A percentile compares a stretch with the other conserved stretches of the same genome.
phyloP scores from a whole-genome alignment of 495 filamentous ascomycete genomes.

The Hypoxylon lienhwacheense region DNA sequence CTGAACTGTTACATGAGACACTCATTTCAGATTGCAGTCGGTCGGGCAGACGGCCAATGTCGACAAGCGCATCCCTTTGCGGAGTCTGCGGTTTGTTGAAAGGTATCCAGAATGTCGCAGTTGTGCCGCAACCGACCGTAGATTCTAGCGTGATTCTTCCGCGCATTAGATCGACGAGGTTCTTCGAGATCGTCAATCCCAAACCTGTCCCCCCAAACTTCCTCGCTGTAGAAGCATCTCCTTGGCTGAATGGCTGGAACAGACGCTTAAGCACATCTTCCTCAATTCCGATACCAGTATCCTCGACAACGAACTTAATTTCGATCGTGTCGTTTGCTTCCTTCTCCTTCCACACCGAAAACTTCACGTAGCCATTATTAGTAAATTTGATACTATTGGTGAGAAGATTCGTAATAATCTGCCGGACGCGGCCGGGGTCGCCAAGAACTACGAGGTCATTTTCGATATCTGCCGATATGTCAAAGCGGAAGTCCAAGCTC shows the following conservation, averaged over 20 bases:
- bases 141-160: constrained; percentile 70
- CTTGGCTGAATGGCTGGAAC: constrained; percentile 86
- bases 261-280: constrained; percentile 70
- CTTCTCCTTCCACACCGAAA: constrained; percentile 50
- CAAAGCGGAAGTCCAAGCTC: constrained; percentile 56
- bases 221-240: constrained; percentile 74
- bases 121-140: constrained; percentile 61
- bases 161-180: constrained; percentile 78
- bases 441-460: constrained; percentile 61
- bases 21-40: constrained; percentile 64
- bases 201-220: constrained; percentile 81
- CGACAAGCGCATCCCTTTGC: constrained; percentile 44
- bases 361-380: constrained; percentile 65
- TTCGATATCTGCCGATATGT: constrained; percentile 48
- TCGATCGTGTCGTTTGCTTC: constrained; percentile 53
- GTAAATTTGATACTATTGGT: constrained; percentile 92
- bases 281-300: constrained; percentile 84
- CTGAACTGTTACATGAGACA: constrained; percentile 60
- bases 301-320: constrained; percentile 67
- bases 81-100: constrained; percentile 59
- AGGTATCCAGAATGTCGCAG: constrained; percentile 66
- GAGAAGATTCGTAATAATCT: constrained; percentile 84
- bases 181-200: constrained; percentile 79
- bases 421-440: constrained; percentile 76
- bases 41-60: constrained; percentile 59